These are phyloP conservation scores for Stereocaulon alpinum DNA, from an alignment of 495 filamentous ascomycete species.

Conservation along the genomic window DNA sequence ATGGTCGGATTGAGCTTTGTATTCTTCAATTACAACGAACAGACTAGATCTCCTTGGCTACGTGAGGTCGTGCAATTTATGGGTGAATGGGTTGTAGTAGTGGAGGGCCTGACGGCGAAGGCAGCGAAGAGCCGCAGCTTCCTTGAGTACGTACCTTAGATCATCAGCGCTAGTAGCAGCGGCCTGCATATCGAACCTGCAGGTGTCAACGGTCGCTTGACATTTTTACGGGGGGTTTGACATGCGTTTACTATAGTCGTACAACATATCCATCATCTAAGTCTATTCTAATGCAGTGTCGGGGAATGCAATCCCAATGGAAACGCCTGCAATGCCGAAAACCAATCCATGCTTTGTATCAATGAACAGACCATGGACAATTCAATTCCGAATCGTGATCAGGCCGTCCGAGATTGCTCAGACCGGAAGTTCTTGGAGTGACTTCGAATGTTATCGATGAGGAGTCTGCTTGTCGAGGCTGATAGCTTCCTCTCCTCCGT, in stretches of 20 bases:
- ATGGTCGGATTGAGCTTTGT: too few relatives aligned
- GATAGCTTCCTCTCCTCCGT: constrained; percentile 32
- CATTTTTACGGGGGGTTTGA: too few relatives aligned
- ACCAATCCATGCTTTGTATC: neutral
- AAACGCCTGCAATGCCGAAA: neutral
- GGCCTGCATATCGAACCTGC: neutral
- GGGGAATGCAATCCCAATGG: neutral
- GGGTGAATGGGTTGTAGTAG: neutral
- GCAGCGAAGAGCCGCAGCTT: neutral
- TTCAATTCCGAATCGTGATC: too few relatives aligned
- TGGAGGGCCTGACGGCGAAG: neutral
- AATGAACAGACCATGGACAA: neutral
- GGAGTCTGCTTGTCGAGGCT: constrained; percentile 35
- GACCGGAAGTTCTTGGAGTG: neutral
- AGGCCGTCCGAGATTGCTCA: neutral
- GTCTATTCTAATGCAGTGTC: neutral
- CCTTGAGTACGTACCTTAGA: neutral
- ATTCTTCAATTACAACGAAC: too few relatives aligned
- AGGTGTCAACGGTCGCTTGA: neutral
- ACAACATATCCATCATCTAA: neutral
- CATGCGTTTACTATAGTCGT: neutral
- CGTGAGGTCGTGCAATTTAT: neutral
- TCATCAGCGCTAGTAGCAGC: neutral
- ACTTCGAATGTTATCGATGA: constrained; percentile 3
- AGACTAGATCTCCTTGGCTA: neutral